Evolutionary conservation across 2,329 filamentous ascomycete species (phyloP).

Genomic region (Stemphylium beticola): DNA sequence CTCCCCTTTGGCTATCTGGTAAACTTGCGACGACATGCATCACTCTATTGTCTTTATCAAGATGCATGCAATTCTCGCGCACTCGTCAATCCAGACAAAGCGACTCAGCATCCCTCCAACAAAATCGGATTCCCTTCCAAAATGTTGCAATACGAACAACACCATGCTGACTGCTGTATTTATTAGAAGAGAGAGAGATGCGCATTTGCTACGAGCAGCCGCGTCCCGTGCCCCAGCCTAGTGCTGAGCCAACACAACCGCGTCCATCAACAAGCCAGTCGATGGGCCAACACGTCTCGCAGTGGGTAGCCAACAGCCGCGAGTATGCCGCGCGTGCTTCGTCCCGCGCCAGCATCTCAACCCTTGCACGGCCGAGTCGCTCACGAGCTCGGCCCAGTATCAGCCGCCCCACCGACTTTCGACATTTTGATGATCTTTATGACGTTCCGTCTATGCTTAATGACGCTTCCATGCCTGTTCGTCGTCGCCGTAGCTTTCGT

Average conservation of each 20-base stretch:
- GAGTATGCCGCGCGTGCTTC: conserved; percentile 46
- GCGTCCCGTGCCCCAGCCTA: conserved; percentile 32
- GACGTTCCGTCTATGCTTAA: conserved; percentile 43
- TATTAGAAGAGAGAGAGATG: conserved; percentile 32
- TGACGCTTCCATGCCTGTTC: conserved; percentile 38
- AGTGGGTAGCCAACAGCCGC: conserved; percentile 44
- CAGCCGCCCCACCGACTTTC: conserved; percentile 45
- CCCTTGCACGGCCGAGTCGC: conserved; percentile 38
- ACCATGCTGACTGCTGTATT: conserved; percentile 21
- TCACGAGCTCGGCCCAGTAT: conserved; percentile 47
- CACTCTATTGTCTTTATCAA: conserved; percentile 23
- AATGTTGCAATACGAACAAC: conserved; percentile 16
- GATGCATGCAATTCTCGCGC: conserved; percentile 25
- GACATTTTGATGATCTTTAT: conserved; percentile 41
- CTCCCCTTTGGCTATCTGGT: too few species aligned
- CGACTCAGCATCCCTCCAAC: conserved; percentile 18
- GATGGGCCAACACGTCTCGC: conserved; percentile 43
- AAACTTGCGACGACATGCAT: neutral
- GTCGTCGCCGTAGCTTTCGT: conserved; percentile 44
- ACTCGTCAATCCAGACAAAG: conserved; percentile 34
- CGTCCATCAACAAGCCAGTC: conserved; percentile 46
- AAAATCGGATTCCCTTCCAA: conserved; percentile 7
- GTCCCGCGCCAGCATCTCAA: conserved; percentile 42
- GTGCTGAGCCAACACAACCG: conserved; percentile 35
- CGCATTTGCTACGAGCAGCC: conserved; percentile 46